Conservation (phyloP, 768 basidiomycete genomes). For the Leccinum truebloodii region DNA sequence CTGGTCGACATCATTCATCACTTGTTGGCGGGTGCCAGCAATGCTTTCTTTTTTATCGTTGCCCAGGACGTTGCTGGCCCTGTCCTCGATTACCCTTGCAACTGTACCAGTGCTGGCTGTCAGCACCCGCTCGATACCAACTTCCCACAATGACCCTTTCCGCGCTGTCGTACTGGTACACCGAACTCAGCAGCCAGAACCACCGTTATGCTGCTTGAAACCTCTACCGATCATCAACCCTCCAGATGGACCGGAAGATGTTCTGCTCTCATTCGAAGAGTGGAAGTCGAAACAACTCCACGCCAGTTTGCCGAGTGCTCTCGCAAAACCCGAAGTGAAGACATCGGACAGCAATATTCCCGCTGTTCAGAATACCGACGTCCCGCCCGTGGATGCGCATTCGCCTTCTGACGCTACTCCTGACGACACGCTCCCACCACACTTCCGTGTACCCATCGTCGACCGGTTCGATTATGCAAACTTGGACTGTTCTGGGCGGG, state of each 20-base stretch:
- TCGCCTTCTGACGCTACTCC: conserved; percentile 16
- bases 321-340: conserved; percentile 11
- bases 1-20: conserved; percentile 10
- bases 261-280: conserved; percentile 82
- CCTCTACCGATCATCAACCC: conserved; percentile 41
- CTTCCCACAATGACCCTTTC: conserved; percentile 59
- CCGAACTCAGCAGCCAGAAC: conserved; percentile 47
- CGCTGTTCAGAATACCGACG: conserved; percentile 6
- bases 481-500: conserved; percentile 89
- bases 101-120: conserved; percentile 33
- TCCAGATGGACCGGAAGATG: conserved; percentile 52
- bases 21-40: conserved; percentile 13
- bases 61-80: conserved; percentile 24
- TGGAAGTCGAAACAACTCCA: conserved; percentile 77
- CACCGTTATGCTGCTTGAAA: conserved; percentile 69
- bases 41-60: not conserved
- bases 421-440: conserved; percentile 45
- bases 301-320: conserved; percentile 33
- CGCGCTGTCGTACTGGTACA: conserved; percentile 52
- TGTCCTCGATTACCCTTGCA: conserved; percentile 39
- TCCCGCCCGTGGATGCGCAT: conserved; percentile 7
- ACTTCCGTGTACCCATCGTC: conserved; percentile 71
- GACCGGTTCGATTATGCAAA: conserved; percentile 96
- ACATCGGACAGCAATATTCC: conserved; percentile 2
- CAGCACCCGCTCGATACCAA: conserved; percentile 31